Conservation (phyloP, 2,329 filamentous ascomycete species). For the Alternaria sp. region DNA sequence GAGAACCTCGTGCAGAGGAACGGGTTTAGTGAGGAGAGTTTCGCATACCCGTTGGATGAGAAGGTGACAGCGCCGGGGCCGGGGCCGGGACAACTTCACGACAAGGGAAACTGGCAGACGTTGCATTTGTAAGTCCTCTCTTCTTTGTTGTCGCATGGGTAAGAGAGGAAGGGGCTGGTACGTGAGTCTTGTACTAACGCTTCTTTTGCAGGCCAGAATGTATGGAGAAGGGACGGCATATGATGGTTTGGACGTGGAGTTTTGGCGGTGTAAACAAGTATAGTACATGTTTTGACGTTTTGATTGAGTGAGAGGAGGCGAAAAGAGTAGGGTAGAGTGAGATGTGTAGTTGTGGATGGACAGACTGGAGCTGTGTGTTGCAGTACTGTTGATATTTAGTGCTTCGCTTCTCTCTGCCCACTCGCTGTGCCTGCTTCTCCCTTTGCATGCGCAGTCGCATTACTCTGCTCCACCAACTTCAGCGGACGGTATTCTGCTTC, state of each 20-base stretch:
- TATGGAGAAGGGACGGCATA: conserved; percentile 39
- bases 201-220: conserved; percentile 25
- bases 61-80: conserved; percentile 28
- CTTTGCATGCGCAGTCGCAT: conserved; percentile 66
- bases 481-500: conserved; percentile 72
- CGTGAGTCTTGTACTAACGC: conserved; percentile 4
- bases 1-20: conserved; percentile 29
- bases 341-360: not conserved
- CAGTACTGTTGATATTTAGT: not conserved
- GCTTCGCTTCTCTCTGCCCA: conserved; percentile 34
- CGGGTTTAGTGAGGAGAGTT: conserved; percentile 37
- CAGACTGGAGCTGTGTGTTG: not conserved
- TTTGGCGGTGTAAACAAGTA: conserved; percentile 28
- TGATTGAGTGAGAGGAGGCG: conserved; percentile 21
- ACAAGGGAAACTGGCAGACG: conserved; percentile 42
- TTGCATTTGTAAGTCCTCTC: conserved; percentile 25
- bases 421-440: conserved; percentile 62
- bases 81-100: conserved; percentile 30
- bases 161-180: not conserved
- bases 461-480: conserved; percentile 61
- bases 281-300: conserved; percentile 40
- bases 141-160: not conserved
- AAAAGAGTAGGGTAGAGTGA: not conserved
- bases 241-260: conserved; percentile 43
- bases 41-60: conserved; percentile 31